Percentiles rank a stretch among this genome's conserved stretches.
Evolutionary conservation across 2,329 filamentous ascomycete species (phyloP).

Genomic region (Botrytis fragariae): DNA sequence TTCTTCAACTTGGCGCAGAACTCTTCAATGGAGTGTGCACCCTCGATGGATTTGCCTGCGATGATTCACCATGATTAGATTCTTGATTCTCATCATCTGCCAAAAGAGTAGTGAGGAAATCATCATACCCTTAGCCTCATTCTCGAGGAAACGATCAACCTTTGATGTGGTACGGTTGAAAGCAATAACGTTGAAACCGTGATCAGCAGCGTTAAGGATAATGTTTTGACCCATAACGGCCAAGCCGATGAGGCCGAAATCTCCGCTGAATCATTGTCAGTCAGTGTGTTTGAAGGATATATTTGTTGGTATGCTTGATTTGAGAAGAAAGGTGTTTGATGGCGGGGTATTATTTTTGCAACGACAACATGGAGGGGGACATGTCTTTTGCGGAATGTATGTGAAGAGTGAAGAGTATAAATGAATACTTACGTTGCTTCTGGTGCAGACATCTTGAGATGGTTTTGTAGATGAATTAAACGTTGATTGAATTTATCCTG

Average conservation of each 20-base stretch:
- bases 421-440: conserved; percentile 58
- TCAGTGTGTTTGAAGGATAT: conserved; percentile 11
- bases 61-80: conserved; percentile 19
- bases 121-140: conserved; percentile 75
- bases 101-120: not conserved
- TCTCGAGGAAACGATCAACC: conserved; percentile 89
- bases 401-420: conserved; percentile 38
- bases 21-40: conserved; percentile 90
- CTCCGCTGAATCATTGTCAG: conserved; percentile 46
- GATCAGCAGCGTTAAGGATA: conserved; percentile 85
- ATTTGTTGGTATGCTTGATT: not conserved
- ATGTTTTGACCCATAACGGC: conserved; percentile 90
- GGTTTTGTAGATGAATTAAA: conserved; percentile 20
- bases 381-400: not conserved
- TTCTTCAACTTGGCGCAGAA: conserved; percentile 96
- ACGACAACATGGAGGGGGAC: not conserved
- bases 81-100: conserved; percentile 1
- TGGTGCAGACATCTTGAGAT: conserved; percentile 40
- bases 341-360: conserved; percentile 15
- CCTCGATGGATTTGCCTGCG: conserved; percentile 84
- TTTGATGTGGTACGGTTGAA: conserved; percentile 99
- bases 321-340: not conserved
- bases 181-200: conserved; percentile 94
- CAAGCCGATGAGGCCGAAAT: conserved; percentile 90
- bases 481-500: conserved; percentile 19